Conservation (phyloP, 2,329 filamentous ascomycete genomes). For the Talaromyces sp. region DNA sequence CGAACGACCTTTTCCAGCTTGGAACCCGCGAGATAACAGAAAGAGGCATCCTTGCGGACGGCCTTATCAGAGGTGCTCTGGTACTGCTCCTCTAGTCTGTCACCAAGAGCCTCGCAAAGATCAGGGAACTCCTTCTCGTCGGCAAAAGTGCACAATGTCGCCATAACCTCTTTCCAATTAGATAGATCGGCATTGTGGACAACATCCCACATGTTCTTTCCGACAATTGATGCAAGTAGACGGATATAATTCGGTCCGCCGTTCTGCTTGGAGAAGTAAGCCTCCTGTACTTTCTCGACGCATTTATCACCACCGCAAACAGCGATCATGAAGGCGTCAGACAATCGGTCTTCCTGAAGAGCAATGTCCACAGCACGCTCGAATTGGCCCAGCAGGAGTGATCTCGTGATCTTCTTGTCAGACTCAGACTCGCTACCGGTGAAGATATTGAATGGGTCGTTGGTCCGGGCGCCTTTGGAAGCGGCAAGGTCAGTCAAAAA, state of each 20-base stretch:
- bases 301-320: slow-evolving; percentile 92
- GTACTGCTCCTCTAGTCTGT: slow-evolving; percentile 71
- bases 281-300: slow-evolving; percentile 86
- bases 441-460: slow-evolving; percentile 89
- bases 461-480: slow-evolving; percentile 85
- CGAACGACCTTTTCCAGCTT: slow-evolving; percentile 95
- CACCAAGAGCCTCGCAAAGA: slow-evolving; percentile 89
- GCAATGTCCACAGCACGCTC: slow-evolving; percentile 84
- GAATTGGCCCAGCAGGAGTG: slow-evolving; percentile 85
- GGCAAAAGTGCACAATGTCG: slow-evolving; percentile 90
- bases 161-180: slow-evolving; percentile 97
- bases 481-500: slow-evolving; percentile 81
- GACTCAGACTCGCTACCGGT: slow-evolving; percentile 75
- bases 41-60: slow-evolving; percentile 78
- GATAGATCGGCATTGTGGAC: slow-evolving; percentile 90
- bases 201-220: slow-evolving; percentile 96
- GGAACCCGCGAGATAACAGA: slow-evolving; percentile 92
- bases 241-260: slow-evolving; percentile 87
- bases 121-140: slow-evolving; percentile 87
- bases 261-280: slow-evolving; percentile 79
- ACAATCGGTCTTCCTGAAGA: slow-evolving; percentile 79
- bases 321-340: slow-evolving; percentile 95
- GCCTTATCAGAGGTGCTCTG: slow-evolving; percentile 49
- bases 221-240: slow-evolving; percentile 81
- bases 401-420: slow-evolving; percentile 80